Percentiles rank a stretch among this genome's conserved stretches.
phyloP scores from a whole-genome alignment of 2,329 filamentous ascomycete species.

The Phaeomoniella chlamydospora region DNA sequence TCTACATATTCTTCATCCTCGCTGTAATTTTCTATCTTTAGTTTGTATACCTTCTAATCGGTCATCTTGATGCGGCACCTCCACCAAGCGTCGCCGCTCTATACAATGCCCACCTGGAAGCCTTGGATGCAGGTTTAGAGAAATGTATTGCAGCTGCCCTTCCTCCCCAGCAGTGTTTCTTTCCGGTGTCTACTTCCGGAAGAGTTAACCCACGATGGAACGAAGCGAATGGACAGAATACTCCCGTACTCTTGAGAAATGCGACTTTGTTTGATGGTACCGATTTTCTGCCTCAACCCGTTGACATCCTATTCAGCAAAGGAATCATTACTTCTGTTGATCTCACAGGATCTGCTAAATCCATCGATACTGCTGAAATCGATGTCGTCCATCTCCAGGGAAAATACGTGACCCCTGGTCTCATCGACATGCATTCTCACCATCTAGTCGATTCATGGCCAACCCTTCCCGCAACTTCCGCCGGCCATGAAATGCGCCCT shows the following conservation, averaged over 20 bases:
- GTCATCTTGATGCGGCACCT: background rate
- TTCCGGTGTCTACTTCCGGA: background rate
- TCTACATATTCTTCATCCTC: background rate
- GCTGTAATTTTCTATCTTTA: background rate
- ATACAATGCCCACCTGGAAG: background rate
- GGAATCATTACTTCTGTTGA: background rate
- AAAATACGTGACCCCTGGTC: constrained; percentile 49
- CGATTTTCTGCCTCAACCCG: background rate
- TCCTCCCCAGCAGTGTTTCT: background rate
- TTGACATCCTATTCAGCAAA: background rate
- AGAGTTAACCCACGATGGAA: background rate
- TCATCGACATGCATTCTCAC: constrained; percentile 61
- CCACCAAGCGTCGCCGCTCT: background rate
- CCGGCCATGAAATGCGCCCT: constrained; percentile 48
- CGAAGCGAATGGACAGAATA: background rate
- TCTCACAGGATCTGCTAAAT: background rate
- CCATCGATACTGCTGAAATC: background rate
- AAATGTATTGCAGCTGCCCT: background rate
- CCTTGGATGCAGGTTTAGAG: background rate
- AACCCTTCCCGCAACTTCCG: constrained; percentile 35
- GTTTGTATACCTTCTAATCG: background rate
- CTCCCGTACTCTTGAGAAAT: background rate
- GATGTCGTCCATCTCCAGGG: constrained; percentile 21
- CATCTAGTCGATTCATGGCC: constrained; percentile 47
- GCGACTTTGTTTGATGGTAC: background rate